Base-by-base conservation (phyloP, 2,329 filamentous ascomycete genomes). In the Elsinoe batatas region DNA sequence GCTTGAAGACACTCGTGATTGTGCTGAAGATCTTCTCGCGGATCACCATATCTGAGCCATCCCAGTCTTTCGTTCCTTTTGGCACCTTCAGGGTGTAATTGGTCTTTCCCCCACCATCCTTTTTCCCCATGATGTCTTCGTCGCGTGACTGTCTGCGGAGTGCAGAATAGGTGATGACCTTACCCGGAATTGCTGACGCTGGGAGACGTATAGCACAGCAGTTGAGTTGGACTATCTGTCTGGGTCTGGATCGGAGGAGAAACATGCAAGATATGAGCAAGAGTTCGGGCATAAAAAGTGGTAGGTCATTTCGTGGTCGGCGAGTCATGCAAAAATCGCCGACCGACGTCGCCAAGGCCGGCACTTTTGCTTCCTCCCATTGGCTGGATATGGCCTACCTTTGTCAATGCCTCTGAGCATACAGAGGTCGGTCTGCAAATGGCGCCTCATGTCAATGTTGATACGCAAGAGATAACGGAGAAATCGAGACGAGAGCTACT, bases 41-140 rank as follows among this genome's bases (percentile, higher is more conserved):
- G 65, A 91, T 83, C 66, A 88, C 79, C 77, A 90, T 87, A 68
- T 90, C 84, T 71, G 80, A 80, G 63, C 85, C 86, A 66, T 83
- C 79, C 86, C 83, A 95, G 70, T 95, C 90, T 68, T 88, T 87
- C 61, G 89, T 95, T 63, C 90, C 89, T 79, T 95, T 95, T 60
- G 89, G 88, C 66, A 85, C 88, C 78, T 95, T 95, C 68, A 94
- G 79, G 71, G 83, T 82, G 71, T 86, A 65, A 58, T 60, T 61
- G 44, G 57, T 57, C 60, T 66, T 67, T 47, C 63, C 62, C 51
- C 71, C 64, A 63, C 58, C 70, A 63, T 71, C 69, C 54, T 74
- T 72, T 64, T 74, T 75, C 57, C 71, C 73, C 74, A 76, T 76
- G 26, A 68, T 67, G 68, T 67, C 62, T 58, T 58, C 57, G 18